phyloP scores from a whole-genome alignment of 441 rosid genomes.

The Euphorbia celastroides region DNA sequence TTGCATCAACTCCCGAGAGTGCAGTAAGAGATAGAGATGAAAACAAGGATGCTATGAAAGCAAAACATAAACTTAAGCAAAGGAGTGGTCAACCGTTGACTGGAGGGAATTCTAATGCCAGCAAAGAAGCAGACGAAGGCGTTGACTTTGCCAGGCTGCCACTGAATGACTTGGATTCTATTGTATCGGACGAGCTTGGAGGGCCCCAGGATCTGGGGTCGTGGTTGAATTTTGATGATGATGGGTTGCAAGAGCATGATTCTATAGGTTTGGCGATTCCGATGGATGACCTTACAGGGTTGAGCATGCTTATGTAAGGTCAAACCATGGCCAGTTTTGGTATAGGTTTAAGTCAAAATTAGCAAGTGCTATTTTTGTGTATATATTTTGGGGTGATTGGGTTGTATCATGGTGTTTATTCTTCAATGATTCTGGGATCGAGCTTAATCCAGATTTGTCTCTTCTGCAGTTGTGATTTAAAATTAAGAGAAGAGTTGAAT shows the following conservation, averaged over 20 bases:
- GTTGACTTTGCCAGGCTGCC: slow-evolving; percentile 42
- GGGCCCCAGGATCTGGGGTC: slow-evolving; percentile 51
- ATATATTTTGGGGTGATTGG: too few relatives aligned
- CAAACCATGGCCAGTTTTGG: background rate
- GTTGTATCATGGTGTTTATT: too few relatives aligned
- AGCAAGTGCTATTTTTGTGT: too few relatives aligned
- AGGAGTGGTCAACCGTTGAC: slow-evolving; percentile 40
- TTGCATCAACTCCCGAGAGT: slow-evolving; percentile 43
- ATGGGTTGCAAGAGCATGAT: slow-evolving; percentile 63
- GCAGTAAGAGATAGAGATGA: slow-evolving; percentile 33
- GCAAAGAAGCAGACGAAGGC: slow-evolving; percentile 34
- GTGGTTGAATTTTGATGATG: slow-evolving; percentile 58
- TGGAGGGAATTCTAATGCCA: slow-evolving; percentile 21
- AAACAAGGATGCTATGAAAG: slow-evolving; percentile 34
- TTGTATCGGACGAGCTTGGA: slow-evolving; percentile 30
- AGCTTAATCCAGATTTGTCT: too few relatives aligned
- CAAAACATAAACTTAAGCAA: slow-evolving; percentile 57
- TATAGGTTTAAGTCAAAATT: background rate
- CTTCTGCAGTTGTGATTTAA: too few relatives aligned
- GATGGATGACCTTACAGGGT: slow-evolving; percentile 75
- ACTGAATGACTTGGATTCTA: slow-evolving; percentile 46
- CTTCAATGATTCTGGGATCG: too few relatives aligned
- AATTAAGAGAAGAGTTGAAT: too few relatives aligned
- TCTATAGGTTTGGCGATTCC: slow-evolving; percentile 76
- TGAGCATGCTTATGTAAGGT: slow-evolving; percentile 31